A percentile compares a stretch with the other conserved stretches of the same genome.
Evolutionary conservation across 2,329 filamentous ascomycete species (phyloP).

Genomic region (Colletotrichum musae): DNA sequence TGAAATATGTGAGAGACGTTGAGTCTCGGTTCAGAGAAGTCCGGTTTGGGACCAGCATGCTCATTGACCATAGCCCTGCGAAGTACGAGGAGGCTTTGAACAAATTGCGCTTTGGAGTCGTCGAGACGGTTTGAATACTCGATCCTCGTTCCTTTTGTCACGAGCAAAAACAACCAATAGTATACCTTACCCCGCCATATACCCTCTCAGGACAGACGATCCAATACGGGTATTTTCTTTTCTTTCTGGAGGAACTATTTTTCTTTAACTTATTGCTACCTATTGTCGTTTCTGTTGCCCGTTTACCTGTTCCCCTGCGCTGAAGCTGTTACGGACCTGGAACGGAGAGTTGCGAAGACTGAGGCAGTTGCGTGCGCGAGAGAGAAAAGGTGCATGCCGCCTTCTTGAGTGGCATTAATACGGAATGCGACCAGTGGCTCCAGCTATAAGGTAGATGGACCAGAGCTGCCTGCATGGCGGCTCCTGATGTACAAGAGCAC

Average conservation of each 20-base stretch:
- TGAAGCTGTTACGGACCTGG: too few relatives aligned
- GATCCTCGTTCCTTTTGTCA: slow-evolving; percentile 21
- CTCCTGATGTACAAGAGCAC: not conserved
- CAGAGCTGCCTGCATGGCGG: too few relatives aligned
- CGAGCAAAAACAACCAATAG: not conserved
- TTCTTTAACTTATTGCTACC: too few relatives aligned
- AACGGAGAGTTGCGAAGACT: not conserved
- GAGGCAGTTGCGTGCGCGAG: not conserved
- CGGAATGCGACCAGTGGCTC: too few relatives aligned
- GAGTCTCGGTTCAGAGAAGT: slow-evolving; percentile 79
- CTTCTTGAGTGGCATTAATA: too few relatives aligned
- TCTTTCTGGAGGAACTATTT: too few relatives aligned
- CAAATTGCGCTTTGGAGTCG: slow-evolving; percentile 67
- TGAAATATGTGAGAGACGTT: slow-evolving; percentile 80
- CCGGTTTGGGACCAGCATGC: slow-evolving; percentile 79
- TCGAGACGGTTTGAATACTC: slow-evolving; percentile 45
- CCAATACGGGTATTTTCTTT: too few relatives aligned
- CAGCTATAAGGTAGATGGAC: too few relatives aligned
- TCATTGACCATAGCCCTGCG: slow-evolving; percentile 82
- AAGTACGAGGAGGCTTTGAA: slow-evolving; percentile 80
- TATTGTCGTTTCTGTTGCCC: too few relatives aligned
- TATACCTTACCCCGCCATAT: slow-evolving; percentile 12
- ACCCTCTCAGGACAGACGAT: too few relatives aligned
- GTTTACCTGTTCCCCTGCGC: too few relatives aligned
- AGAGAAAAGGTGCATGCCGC: too few relatives aligned